Percentiles rank a stretch among this genome's conserved stretches.
Evolutionary conservation across 2,329 filamentous ascomycete genomes (phyloP).

Genomic region (Fusarium sp.): DNA sequence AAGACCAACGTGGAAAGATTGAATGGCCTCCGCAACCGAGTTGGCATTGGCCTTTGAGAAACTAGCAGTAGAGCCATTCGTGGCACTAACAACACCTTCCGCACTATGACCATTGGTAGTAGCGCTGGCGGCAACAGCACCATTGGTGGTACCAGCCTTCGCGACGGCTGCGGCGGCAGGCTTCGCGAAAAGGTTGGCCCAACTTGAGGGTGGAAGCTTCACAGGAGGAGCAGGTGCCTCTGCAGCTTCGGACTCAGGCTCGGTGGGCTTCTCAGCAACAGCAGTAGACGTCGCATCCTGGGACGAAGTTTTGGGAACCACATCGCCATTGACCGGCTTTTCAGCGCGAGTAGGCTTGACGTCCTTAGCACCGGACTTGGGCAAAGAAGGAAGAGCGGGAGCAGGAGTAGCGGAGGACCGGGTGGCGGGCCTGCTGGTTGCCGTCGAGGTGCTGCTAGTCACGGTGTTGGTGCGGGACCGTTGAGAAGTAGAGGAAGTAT

Average conservation of each 20-base stretch:
- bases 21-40: constrained; percentile 81
- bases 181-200: constrained; percentile 54
- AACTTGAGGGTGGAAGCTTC: constrained; percentile 50
- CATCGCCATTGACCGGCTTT: constrained; percentile 38
- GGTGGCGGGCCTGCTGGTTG: constrained; percentile 41
- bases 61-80: constrained; percentile 43
- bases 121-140: constrained; percentile 24
- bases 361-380: constrained; percentile 51
- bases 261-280: constrained; percentile 39
- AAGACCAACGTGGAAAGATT: constrained; percentile 74
- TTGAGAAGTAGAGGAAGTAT: constrained; percentile 48
- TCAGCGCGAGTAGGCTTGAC: constrained; percentile 41
- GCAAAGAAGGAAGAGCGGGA: constrained; percentile 60
- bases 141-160: constrained; percentile 42
- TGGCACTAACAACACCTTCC: constrained; percentile 16
- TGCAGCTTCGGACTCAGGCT: constrained; percentile 29
- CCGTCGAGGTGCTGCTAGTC: constrained; percentile 34
- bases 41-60: constrained; percentile 60
- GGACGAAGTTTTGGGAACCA: constrained; percentile 17
- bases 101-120: constrained; percentile 40
- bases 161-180: constrained; percentile 34
- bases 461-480: constrained; percentile 40
- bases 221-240: constrained; percentile 36
- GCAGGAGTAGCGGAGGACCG: constrained; percentile 53
- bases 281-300: constrained; percentile 19